Evolutionary conservation across 2,329 filamentous ascomycete species (phyloP), one percentile per base, ranked within the genome.

Genomic region (Aspergillus uvarum): DNA sequence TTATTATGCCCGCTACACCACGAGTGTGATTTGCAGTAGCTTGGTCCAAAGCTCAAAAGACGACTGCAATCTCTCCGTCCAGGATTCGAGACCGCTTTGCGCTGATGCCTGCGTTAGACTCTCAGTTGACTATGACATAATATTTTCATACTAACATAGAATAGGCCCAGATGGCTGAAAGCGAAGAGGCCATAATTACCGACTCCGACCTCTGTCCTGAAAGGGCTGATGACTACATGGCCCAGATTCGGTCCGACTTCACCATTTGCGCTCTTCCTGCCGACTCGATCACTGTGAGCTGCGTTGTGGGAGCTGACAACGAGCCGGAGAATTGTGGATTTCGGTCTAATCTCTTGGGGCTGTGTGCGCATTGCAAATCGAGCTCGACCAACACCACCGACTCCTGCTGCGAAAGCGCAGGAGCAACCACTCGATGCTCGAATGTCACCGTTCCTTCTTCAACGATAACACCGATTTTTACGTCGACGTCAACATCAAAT

Each of bases 1-100:
- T 70, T 85, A 93, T 70, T 99, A 99, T 77, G 94, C 95, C 52
- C 89, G 95, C 68, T 99, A 94, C 78, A 96, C 94, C 5, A 95
- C 87, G 51, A 95, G 90, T 62, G 89, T 96, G 64, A 84, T 99
- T 65, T 99, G 95, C 83, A 98, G 96, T 81, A 85, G 91, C 65
- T 90, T 99, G 72, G 86, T 99, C 54, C 95, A 99, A 77, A 93
- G 92, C 72, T 98, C 95, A 5, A 87, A 89, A 68, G 73, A 78
- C 11, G 72, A 83, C 26, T 99, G 95, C 77, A 77, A 79, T 21
- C 79, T 96, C 50, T 84, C 88, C 0, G 75, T 82, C n/a, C 77
- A 82, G 31, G 80, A 88, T 47, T 86, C 90, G 5, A 81, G 82
- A 60, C 92, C 95, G 2, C 81, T 98, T 16, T 99, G 95, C 76